phyloP scores from a whole-genome alignment of 306 rosid species.

The Lagenaria siceraria region DNA sequence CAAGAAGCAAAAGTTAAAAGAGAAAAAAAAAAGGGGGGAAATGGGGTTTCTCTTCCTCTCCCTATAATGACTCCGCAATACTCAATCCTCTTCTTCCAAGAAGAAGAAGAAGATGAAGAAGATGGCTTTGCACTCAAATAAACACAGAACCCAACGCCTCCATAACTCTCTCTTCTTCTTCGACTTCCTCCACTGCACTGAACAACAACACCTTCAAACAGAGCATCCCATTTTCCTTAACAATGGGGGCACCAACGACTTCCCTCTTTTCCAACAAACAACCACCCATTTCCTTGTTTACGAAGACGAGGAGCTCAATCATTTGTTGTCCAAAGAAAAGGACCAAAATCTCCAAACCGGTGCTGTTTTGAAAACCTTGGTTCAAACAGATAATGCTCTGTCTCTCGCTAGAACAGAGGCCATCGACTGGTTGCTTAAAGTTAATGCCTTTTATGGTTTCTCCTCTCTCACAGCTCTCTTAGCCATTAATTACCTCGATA shows the following conservation, averaged over 20 bases:
- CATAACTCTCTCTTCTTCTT: not conserved
- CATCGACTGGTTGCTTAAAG: conserved; percentile 72
- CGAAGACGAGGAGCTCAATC: conserved; percentile 1
- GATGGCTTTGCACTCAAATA: conserved; percentile 4
- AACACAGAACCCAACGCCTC: not conserved
- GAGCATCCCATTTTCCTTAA: not conserved
- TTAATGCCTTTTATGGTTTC: conserved; percentile 57
- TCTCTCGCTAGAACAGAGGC: conserved; percentile 41
- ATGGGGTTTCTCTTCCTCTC: conserved; percentile 1
- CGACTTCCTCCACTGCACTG: conserved; percentile 2
- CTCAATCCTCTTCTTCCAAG: conserved; percentile 6
- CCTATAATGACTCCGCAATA: not conserved
- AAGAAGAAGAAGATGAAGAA: conserved; percentile 5
- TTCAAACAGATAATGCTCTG: not conserved
- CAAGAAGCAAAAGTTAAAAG: not conserved
- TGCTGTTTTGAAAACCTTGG: not conserved
- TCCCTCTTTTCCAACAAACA: not conserved
- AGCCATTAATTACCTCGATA: conserved; percentile 64
- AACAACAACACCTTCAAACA: not conserved
- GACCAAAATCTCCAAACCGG: not conserved
- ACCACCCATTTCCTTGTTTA: not conserved
- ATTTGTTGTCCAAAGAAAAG: conserved; percentile 1
- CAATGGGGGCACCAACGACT: not conserved
- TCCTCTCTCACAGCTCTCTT: conserved; percentile 69
- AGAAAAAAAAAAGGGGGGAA: not conserved